Evolutionary conservation across 768 basidiomycete genomes (phyloP).

Genomic region (Agaricus bisporus): DNA sequence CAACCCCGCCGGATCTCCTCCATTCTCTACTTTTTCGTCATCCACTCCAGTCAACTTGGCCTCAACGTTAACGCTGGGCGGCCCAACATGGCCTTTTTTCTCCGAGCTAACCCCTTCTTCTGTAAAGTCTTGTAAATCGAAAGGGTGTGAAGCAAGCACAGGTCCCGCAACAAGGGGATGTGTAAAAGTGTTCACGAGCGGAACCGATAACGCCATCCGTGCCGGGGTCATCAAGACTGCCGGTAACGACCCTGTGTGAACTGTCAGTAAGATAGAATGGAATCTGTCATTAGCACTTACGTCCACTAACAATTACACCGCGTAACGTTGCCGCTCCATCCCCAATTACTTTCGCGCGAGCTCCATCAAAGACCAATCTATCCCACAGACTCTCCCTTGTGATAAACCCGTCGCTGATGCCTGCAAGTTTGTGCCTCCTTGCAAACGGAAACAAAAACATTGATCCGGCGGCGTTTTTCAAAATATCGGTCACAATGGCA

Average conservation of each 20-base stretch:
- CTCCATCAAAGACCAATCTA: conserved; percentile 63
- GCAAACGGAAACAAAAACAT: conserved; percentile 55
- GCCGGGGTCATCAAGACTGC: conserved; percentile 50
- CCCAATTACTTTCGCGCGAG: conserved; percentile 55
- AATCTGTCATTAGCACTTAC: conserved; percentile 30
- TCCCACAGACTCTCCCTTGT: conserved; percentile 85
- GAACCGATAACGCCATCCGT: conserved; percentile 71
- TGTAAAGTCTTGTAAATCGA: conserved; percentile 77
- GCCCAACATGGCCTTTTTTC: conserved; percentile 51
- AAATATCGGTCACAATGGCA: conserved; percentile 46
- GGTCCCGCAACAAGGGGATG: conserved; percentile 70
- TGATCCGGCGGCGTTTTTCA: conserved; percentile 46
- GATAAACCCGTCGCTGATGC: conserved; percentile 65
- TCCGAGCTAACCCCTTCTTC: conserved; percentile 21
- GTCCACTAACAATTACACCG: conserved; percentile 66
- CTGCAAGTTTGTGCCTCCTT: conserved; percentile 72
- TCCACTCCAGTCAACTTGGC: conserved; percentile 67
- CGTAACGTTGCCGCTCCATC: conserved; percentile 57
- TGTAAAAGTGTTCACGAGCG: conserved; percentile 58
- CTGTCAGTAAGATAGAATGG: not conserved
- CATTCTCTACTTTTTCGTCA: conserved; percentile 58
- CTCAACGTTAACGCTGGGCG: conserved; percentile 84
- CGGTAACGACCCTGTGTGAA: conserved; percentile 39
- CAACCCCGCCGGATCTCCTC: conserved; percentile 57
- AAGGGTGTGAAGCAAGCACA: conserved; percentile 73